These are phyloP conservation scores for Scenedesmus sp. DNA, from an alignment of 163 green algal species.

Conservation along the genomic window DNA sequence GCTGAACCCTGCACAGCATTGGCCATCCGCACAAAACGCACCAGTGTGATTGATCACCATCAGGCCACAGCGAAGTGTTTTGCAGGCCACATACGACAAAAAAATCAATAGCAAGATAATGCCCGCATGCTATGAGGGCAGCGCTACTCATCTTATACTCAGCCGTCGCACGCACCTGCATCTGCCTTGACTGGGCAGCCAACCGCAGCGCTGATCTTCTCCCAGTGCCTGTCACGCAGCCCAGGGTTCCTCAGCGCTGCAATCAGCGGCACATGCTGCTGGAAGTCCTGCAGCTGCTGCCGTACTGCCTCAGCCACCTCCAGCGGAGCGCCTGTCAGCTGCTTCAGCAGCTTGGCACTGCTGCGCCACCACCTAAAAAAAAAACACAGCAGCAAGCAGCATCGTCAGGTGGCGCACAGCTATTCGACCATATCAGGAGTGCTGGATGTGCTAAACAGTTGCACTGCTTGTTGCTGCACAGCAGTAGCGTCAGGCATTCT, in stretches of 20 bases:
- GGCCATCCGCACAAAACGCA: background rate
- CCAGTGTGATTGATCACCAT: background rate
- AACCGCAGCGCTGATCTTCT: constrained; percentile 71
- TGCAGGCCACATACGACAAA: background rate
- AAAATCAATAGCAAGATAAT: too few species aligned
- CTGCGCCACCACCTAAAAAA: constrained; percentile 56
- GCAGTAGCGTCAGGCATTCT: background rate
- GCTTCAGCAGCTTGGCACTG: constrained; percentile 72
- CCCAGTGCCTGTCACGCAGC: constrained; percentile 83
- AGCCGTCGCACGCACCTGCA: constrained; percentile 55
- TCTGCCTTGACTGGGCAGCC: constrained; percentile 82
- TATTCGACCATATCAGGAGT: background rate
- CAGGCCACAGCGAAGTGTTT: too few species aligned
- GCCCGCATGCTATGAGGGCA: background rate
- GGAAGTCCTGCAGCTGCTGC: constrained; percentile 61
- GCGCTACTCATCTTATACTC: background rate
- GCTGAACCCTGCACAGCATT: constrained; percentile 67
- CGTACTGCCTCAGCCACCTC: constrained; percentile 59
- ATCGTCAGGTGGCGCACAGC: background rate
- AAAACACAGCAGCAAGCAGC: background rate
- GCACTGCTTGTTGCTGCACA: background rate
- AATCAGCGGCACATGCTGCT: constrained; percentile 77
- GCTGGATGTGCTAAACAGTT: too few species aligned
- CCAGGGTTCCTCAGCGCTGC: constrained; percentile 82
- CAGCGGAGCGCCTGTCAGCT: constrained; percentile 61